Evolutionary conservation across 106 monocot genomes (phyloP).

Genomic region (Acorus calamus): DNA sequence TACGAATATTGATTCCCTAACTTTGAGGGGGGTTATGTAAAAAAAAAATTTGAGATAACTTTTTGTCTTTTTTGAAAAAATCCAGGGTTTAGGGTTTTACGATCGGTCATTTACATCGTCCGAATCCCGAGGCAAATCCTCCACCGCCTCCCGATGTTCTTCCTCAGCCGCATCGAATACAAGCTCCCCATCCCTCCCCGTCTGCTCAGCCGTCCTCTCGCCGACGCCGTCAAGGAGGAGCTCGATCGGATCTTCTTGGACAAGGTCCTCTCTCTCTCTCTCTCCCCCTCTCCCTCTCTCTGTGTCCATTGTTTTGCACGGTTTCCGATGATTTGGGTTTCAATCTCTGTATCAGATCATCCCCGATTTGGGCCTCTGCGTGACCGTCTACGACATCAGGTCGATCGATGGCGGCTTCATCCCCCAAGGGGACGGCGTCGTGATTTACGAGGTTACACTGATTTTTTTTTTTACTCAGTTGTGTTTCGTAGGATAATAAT

Average conservation of each 20-base stretch:
- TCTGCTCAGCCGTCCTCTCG: conserved; percentile 52
- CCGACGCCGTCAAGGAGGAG: conserved; percentile 52
- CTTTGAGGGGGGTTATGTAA: too few relatives aligned
- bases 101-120: too few relatives aligned
- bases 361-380: conserved; percentile 78
- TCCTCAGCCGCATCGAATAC: conserved; percentile 57
- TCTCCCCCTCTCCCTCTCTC: neutral
- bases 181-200: conserved; percentile 53
- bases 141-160: conserved; percentile 36
- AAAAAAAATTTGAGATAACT: too few relatives aligned
- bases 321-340: neutral
- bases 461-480: conserved; percentile 2
- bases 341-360: conserved; percentile 40
- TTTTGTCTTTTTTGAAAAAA: too few relatives aligned
- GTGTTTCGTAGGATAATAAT: neutral
- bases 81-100: too few relatives aligned
- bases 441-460: conserved; percentile 46
- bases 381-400: conserved; percentile 75
- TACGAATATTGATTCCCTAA: too few relatives aligned
- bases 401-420: conserved; percentile 75
- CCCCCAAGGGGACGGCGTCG: conserved; percentile 47
- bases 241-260: conserved; percentile 71
- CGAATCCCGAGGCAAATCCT: too few relatives aligned
- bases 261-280: conserved; percentile 38
- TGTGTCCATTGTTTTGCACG: neutral